Percentiles rank a stretch among this genome's conserved stretches.
Conservation (phyloP, 345 rosid genomes). For the Eucalyptus cloeziana region DNA sequence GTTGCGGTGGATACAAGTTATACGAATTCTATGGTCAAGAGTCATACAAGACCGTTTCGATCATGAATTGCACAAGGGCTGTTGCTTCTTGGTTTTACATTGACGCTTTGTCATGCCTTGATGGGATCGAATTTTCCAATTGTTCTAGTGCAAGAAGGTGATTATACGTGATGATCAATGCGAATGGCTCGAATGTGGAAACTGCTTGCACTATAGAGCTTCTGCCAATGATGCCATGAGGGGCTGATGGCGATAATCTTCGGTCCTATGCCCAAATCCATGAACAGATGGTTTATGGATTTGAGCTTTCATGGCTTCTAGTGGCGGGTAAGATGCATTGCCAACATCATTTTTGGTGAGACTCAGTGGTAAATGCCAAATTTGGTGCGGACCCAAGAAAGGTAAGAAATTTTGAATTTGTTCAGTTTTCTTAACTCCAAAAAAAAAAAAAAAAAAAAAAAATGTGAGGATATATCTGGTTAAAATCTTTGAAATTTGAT, state of each 20-base stretch:
- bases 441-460: accelerated
- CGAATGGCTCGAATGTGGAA: not conserved
- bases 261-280: not conserved
- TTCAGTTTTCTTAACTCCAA: not conserved
- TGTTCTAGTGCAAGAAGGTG: not conserved
- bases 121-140: not conserved
- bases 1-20: not conserved
- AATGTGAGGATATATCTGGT: not conserved
- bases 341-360: not conserved
- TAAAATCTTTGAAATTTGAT: not conserved
- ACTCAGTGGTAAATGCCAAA: not conserved
- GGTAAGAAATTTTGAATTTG: not conserved
- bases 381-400: not conserved
- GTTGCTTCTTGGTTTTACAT: not conserved
- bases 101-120: accelerated
- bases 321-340: not conserved
- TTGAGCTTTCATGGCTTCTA: not conserved
- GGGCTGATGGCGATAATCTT: not conserved
- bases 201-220: not conserved
- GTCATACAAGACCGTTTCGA: not conserved
- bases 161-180: not conserved
- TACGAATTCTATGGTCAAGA: accelerated
- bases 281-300: not conserved
- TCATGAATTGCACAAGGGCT: accelerated
- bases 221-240: not conserved